Conservation (phyloP, 345 rosid genomes). For the Sonneratia caseolaris region DNA sequence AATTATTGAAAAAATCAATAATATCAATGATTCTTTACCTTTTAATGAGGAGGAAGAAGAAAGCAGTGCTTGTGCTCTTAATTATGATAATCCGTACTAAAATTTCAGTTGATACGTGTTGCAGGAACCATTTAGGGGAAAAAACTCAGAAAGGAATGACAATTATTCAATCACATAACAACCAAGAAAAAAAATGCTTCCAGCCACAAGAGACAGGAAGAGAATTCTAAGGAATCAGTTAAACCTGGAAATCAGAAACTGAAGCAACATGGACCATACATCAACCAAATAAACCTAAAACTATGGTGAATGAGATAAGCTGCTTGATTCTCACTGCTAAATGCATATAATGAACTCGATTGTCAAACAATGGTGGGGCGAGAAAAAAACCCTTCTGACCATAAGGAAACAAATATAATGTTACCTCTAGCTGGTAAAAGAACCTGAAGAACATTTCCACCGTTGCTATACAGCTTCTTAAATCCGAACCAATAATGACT, state of each 20-base stretch:
- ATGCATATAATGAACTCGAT: not conserved
- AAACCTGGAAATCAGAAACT: not conserved
- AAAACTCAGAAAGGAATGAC: not conserved
- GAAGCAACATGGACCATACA: not conserved
- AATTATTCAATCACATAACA: not conserved
- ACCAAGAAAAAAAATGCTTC: not conserved
- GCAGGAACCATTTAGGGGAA: not conserved
- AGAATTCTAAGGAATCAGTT: not conserved
- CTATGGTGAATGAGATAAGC: not conserved
- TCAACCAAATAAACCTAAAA: not conserved
- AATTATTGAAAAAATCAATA: not conserved
- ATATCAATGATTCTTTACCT: not conserved
- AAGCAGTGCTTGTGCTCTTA: not conserved
- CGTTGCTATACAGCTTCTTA: not conserved
- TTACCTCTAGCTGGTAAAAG: conserved; percentile 1
- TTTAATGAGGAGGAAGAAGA: not conserved
- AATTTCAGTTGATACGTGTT: not conserved
- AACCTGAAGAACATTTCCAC: not conserved
- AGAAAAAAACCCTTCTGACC: not conserved
- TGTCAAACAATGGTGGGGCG: not conserved
- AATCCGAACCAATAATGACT: not conserved
- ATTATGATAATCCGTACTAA: not conserved
- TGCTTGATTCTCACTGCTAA: not conserved
- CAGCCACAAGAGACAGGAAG: not conserved
- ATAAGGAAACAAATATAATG: not conserved